These are phyloP conservation scores for Amanita molliuscula DNA, from an alignment of 768 basidiomycete species.

Conservation along the genomic window DNA sequence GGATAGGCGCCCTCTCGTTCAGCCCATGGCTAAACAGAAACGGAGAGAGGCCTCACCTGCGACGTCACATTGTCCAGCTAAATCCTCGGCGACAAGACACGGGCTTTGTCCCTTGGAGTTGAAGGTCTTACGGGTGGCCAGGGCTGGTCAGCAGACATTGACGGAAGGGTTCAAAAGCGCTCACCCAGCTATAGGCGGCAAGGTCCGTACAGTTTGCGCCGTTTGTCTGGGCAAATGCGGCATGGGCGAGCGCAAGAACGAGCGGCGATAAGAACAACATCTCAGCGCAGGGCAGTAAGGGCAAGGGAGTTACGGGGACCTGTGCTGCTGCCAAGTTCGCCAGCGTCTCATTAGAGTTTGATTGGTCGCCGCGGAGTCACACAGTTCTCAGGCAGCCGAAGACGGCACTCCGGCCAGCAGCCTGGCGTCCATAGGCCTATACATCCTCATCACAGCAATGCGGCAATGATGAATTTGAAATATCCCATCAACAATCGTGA, in stretches of 20 bases:
- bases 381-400: not conserved
- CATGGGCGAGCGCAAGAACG: not conserved
- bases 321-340: not conserved
- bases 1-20: not conserved
- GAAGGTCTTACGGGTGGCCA: not conserved
- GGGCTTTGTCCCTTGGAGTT: conserved; percentile 3
- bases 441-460: not conserved
- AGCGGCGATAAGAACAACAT: not conserved
- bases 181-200: not conserved
- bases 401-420: too few relatives aligned
- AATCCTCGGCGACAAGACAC: not conserved
- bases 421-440: not conserved
- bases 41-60: not conserved
- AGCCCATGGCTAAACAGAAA: too few relatives aligned
- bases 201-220: not conserved
- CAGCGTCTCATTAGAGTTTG: not conserved
- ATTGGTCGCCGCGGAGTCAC: not conserved
- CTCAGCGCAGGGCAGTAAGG: not conserved
- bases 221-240: not conserved
- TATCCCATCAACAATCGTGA: not conserved
- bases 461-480: not conserved
- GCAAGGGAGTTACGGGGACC: not conserved
- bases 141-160: not conserved
- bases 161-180: not conserved
- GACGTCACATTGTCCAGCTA: not conserved